Evolutionary conservation across 2,329 filamentous ascomycete genomes (phyloP), one percentile per base, ranked within the genome.

Genomic region (Colletotrichum higginsianum): DNA sequence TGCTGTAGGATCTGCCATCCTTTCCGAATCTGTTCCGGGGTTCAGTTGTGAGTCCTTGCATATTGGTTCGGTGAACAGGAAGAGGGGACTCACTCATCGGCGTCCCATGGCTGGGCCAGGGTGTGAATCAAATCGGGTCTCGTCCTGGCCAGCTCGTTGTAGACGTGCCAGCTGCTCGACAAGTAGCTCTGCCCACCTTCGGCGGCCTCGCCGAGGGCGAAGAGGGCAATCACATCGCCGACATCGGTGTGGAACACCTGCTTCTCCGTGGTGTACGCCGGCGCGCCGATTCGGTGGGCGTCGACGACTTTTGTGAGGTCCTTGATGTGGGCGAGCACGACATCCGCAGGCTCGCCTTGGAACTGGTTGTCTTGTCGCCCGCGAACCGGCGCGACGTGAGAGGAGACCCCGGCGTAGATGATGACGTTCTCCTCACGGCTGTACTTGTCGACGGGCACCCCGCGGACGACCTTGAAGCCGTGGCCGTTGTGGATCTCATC

Each of bases 231-330:
- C 2, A 92, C 83, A 74, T 92, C 90, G 11, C 89, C 86, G 0
- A 78, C 76, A 75, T 92, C 90, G 0, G 88, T 92, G 77, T 92
- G 90, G 75, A 91, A 91, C 7, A 87, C 86, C 77, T 89, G 89
- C 76, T 89, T 90, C 67, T 91, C 89, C 0, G 86, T 82, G 0
- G 88, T 90, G 77, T 90, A 90, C 0, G 88, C 87, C 0, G 89
- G 89, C 1, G 86, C 85, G 2, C 89, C 88, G 58, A 91, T 90
- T 18, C 80, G 77, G 1, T 69, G 68, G 4, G 75, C 66, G 13
- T 80, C 78, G 12, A 78, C 74, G 2, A 82, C 76, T 13, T 78
- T 77, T 1, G 79, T 83, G 9, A 93, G 81, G 73, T 93, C 90
- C 77, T 89, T 92, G 80, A 93, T 89, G 73, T 93, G 90, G 3